These are phyloP conservation scores for Davidsoniella neocaledoniae DNA, from an alignment of 2,329 filamentous ascomycete species.

Conservation along the genomic window DNA sequence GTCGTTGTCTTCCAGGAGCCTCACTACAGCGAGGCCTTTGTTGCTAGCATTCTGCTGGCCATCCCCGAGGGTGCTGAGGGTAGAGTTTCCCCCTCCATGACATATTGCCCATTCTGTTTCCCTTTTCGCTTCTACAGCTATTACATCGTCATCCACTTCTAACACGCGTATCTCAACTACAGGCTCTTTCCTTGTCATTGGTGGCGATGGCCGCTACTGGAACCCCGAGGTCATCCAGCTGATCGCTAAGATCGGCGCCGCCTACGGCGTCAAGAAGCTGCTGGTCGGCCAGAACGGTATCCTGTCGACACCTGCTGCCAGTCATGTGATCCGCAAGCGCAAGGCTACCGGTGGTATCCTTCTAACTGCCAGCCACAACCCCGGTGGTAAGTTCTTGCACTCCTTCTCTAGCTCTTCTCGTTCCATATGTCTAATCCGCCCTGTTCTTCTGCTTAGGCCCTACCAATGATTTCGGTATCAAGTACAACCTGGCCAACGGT, in stretches of 20 bases:
- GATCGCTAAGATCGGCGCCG: slow-evolving; percentile 92
- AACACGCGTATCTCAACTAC: slow-evolving; percentile 4
- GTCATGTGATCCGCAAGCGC: slow-evolving; percentile 85
- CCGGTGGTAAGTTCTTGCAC: slow-evolving; percentile 52
- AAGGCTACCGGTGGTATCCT: slow-evolving; percentile 94
- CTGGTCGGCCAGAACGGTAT: slow-evolving; percentile 93
- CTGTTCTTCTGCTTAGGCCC: slow-evolving; percentile 41
- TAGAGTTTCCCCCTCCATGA: slow-evolving; percentile 18
- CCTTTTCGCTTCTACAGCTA: background rate
- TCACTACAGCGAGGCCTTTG: slow-evolving; percentile 92
- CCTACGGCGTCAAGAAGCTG: slow-evolving; percentile 98
- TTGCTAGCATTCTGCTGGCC: slow-evolving; percentile 83
- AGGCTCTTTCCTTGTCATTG: slow-evolving; percentile 80
- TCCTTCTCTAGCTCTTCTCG: background rate
- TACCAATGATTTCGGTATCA: slow-evolving; percentile 94
- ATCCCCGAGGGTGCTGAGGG: slow-evolving; percentile 87
- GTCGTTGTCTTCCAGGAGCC: slow-evolving; percentile 92
- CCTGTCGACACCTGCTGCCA: slow-evolving; percentile 87
- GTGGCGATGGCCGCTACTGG: slow-evolving; percentile 91
- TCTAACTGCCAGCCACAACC: slow-evolving; percentile 94
- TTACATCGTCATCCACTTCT: too few relatives aligned
- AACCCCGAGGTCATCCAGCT: slow-evolving; percentile 93
- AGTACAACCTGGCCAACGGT: slow-evolving; percentile 96
- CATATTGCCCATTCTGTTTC: background rate
- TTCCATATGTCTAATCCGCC: background rate